Evolutionary conservation across 352 stramenopile genomes (phyloP), one percentile per base, ranked within the genome.

Genomic region (Phytophthora citricola): DNA sequence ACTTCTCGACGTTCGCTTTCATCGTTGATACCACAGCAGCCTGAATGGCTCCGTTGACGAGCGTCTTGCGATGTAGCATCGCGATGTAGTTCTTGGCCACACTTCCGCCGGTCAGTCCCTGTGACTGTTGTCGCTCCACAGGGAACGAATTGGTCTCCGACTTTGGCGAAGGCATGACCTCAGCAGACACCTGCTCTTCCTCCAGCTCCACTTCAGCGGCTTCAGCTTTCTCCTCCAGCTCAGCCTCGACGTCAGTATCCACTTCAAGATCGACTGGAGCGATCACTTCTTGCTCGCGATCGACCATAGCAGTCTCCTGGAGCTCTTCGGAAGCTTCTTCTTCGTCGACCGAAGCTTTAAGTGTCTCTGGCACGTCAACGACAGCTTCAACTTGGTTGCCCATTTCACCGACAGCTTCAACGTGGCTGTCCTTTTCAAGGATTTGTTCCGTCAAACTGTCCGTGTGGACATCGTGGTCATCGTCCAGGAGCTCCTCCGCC

Each of bases 1-100:
- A 29, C 41, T 65, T 66, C 17, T 63, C 53, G 10, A 66, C 57
- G 44, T 71, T 67, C 47, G 59, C 53, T 60, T 78, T 69, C 69
- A 76, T 78, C 9, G 54, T 65, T 41, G 66, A 68, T 40, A 78
- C 60, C 40, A 80, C 72, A 32, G 67, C 64, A 32, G 65, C 69
- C 38, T 77, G 68, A n/a, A 80, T 75, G 22, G 64, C 72, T 17
- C 57, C 72, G 26, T 67, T 40, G 29, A 73, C 63, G 14, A 73
- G 50, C 27, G 59, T 52, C 38, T 46, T 56, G 24, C 55, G 56
- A 32, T 56, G 56, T 22, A 67, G 44, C 56, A 60, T 68, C 14
- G 63, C 49, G 17, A 71, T 67, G 51, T 68, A 65, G 17, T 68
- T 34, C 15, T 64, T 71, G 40, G 67, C 50, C 24, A 71, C 50